Base-by-base conservation (phyloP, 495 filamentous ascomycete genomes). In the Xylaria flabelliformis region DNA sequence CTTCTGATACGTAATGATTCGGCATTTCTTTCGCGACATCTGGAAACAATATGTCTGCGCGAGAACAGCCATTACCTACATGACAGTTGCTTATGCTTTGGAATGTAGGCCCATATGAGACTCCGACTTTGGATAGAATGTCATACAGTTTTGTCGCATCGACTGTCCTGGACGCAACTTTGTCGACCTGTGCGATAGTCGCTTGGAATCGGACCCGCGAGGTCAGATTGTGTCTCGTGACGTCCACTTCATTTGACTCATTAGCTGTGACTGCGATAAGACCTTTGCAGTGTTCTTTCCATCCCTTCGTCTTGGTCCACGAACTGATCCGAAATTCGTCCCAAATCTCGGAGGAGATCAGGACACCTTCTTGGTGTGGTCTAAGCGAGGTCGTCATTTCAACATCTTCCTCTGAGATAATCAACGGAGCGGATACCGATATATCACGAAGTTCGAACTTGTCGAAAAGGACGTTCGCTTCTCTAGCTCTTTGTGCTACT, bases 21-120 rank as follows among this genome's bases (percentile, higher is more conserved):
- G 88, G 87, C 87, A 89, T 89, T 56, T 81, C 80, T 63, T 83
- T 79, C 12, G 83, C 82, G 1, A 88, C 81, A 72, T 89, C 85
- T 8, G 85, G 83, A n/a, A 85, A 79, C 9, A 76, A 42, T 1
- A 89, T 70, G 3, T 80, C 82, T 3, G 83, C 88, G 21, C 83
- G 80, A 64, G 74, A 80, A 61, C 64, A 83, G 44, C 70, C 82
- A 73, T 62, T 78, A 56, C 80, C 76, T 64, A 84, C 73, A 75
- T 81, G 58, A 79, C 80, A 78, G 82, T 82, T 75, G 76, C 77
- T 72, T 67, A 86, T 61, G 51, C 84, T 76, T 81, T 85, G 75
- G 79, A 85, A 79, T 76, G 82, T 80, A 74, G 86, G 72, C 68
- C 86, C 72, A 80, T 79, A 85, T 13, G 79, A 67, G 3, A 85